Percentiles rank a stretch among this genome's conserved stretches.
Conservation (phyloP, 1,139 yeast species). For the Meyerozyma sp. region DNA sequence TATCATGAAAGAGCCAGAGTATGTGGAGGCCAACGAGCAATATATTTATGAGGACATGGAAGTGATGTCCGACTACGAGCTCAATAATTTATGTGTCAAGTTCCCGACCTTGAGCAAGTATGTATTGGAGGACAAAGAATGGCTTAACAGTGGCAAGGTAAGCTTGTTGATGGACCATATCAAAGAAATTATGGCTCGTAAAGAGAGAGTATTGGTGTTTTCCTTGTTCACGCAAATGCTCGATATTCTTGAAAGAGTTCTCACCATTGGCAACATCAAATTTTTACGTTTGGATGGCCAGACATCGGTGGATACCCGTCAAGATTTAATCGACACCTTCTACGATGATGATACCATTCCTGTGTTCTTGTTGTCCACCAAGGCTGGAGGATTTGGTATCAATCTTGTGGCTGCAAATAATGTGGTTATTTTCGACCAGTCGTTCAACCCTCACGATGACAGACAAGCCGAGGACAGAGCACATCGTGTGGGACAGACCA, state of each 20-base stretch:
- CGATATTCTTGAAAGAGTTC: slow-evolving; percentile 76
- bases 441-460: slow-evolving; percentile 97
- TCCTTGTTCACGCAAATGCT: slow-evolving; percentile 90
- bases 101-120: slow-evolving; percentile 64
- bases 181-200: slow-evolving; percentile 43
- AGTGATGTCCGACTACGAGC: slow-evolving; percentile 91
- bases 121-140: slow-evolving; percentile 51
- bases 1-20: slow-evolving; percentile 78
- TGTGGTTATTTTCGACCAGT: slow-evolving; percentile 86
- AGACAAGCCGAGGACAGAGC: slow-evolving; percentile 98
- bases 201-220: slow-evolving; percentile 76
- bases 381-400: slow-evolving; percentile 98
- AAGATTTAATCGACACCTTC: slow-evolving; percentile 83
- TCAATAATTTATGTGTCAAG: slow-evolving; percentile 65
- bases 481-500: slow-evolving; percentile 93
- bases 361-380: slow-evolving; percentile 82
- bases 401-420: slow-evolving; percentile 93
- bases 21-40: slow-evolving; percentile 64
- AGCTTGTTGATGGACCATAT: slow-evolving; percentile 52
- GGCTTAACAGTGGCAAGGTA: slow-evolving; percentile 78
- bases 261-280: slow-evolving; percentile 60
- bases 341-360: slow-evolving; percentile 81
- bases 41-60: slow-evolving; percentile 90
- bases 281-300: slow-evolving; percentile 90
- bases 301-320: slow-evolving; percentile 90